Base-by-base conservation (phyloP, 208 protist species). In the Strigomonas culicis region DNA sequence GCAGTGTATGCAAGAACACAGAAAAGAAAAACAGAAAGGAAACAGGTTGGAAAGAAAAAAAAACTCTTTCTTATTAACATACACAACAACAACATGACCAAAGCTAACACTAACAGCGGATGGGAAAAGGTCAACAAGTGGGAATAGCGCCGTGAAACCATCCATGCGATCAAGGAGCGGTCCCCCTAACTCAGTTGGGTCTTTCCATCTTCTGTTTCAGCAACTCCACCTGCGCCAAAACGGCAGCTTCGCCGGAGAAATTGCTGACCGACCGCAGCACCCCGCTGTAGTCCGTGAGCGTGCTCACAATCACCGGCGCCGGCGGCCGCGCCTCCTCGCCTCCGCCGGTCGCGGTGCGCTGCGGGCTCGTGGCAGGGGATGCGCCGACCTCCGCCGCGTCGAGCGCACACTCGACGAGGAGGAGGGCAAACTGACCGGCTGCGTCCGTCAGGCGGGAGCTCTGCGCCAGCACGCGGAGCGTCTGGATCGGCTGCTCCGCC, bases 181-280 rank as follows among this genome's bases (percentile, higher is more conserved):
- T n/a, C n/a, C n/a, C n/a, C n/a, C n/a, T n/a, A n/a, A 10, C 32
- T 39, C 6, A 3, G 3, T 39, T 10, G 6, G 32, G 32, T 10
- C 4, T 30, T 24, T 57, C 4, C 21, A 2, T 57, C 13, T 30
- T 57, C 31, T 7, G 31, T 30, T 30, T 57, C 31, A 90, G 70
- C 11, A 59, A 63, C 6, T 75, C 74, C 34, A 88, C 73, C 4
- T 74, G 50, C 46, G 67, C 72, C 59, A 86, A 34, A 10, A 88
- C 77, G 4, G 66, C 39, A 13, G 58, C 47, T 36, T 84, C 84
- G 28, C 72, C 76, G 0, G 69, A 34, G 2, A 61, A 2, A 63
- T 90, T 88, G 19, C 82, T 82, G 39, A 88, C 72, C 31, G 82
- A 83, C 44, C 74, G 68, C 58, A 94, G 63, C n/a, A 90, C 28